These are phyloP conservation scores for Trichoderma brevicompactum DNA, from an alignment of 2,329 filamentous ascomycete genomes.

Conservation along the genomic window DNA sequence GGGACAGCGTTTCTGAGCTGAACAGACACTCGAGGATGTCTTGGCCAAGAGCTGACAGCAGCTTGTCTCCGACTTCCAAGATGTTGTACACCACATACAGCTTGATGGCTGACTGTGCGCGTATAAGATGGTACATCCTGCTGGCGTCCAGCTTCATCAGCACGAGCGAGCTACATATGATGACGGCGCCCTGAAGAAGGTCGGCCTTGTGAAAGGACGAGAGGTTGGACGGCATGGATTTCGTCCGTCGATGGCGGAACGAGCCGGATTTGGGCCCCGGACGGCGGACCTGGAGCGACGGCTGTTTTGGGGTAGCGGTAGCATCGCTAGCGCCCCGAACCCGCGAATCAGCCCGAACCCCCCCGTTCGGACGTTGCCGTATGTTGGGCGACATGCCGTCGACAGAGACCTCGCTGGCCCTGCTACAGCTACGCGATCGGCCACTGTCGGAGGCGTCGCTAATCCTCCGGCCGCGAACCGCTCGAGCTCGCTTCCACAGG, in stretches of 20 bases:
- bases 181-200: constrained; percentile 85
- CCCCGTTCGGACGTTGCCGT: constrained; percentile 14
- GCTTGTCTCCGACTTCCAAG: constrained; percentile 86
- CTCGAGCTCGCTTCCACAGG: constrained; percentile 69
- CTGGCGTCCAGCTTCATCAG: constrained; percentile 93
- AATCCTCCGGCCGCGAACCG: constrained; percentile 42
- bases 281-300: constrained; percentile 34
- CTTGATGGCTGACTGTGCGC: constrained; percentile 95
- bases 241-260: constrained; percentile 71
- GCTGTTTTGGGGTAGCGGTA: constrained; percentile 12
- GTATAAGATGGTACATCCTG: constrained; percentile 96
- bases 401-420: constrained; percentile 36
- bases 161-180: constrained; percentile 81
- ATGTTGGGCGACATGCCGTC: constrained; percentile 30
- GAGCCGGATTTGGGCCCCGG: constrained; percentile 41
- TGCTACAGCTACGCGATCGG: constrained; percentile 48
- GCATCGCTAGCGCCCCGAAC: constrained; percentile 1
- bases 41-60: constrained; percentile 89
- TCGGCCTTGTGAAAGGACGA: constrained; percentile 93
- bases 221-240: constrained; percentile 82
- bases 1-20: constrained; percentile 87
- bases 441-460: constrained; percentile 45
- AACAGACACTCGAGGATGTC: constrained; percentile 96
- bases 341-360: constrained; percentile 18
- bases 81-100: constrained; percentile 99